Conservation (phyloP, 2,329 filamentous ascomycete species). For the Metarhizium robertsii region DNA sequence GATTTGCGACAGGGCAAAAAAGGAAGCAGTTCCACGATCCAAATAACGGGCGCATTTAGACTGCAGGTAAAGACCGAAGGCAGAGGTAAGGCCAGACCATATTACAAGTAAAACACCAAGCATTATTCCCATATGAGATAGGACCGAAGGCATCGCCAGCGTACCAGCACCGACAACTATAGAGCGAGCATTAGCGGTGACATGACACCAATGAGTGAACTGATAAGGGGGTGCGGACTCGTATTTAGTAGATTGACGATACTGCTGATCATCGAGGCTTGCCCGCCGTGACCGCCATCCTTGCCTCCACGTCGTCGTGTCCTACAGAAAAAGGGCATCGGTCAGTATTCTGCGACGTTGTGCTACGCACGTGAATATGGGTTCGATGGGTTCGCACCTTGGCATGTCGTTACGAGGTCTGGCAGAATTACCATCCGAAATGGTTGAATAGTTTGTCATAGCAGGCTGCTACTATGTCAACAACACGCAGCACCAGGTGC, state of each 20-base stretch:
- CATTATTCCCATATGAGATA: constrained; percentile 91
- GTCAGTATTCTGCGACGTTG: neutral
- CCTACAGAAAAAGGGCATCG: constrained; percentile 21
- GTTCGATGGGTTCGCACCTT: constrained; percentile 24
- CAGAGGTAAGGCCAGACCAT: constrained; percentile 83
- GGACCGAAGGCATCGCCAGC: constrained; percentile 86
- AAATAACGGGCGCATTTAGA: constrained; percentile 88
- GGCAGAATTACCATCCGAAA: constrained; percentile 36
- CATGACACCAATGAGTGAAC: neutral
- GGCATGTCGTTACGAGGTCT: constrained; percentile 37
- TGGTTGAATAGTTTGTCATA: constrained; percentile 48
- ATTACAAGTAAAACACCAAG: constrained; percentile 76
- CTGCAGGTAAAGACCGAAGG: constrained; percentile 92
- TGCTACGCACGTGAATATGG: neutral
- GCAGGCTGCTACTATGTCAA: constrained; percentile 13
- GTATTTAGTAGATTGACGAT: constrained; percentile 95
- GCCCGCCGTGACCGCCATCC: constrained; percentile 56
- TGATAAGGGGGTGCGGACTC: constrained; percentile 44
- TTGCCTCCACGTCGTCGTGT: constrained; percentile 57
- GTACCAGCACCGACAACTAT: constrained; percentile 88
- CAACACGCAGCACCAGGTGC: constrained; percentile 2
- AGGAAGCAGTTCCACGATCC: constrained; percentile 79
- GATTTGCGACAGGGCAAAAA: constrained; percentile 93
- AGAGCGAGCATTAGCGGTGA: neutral
- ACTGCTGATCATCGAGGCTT: constrained; percentile 83